Evolutionary conservation across 2,329 filamentous ascomycete genomes (phyloP), one percentile per base, ranked within the genome.

Genomic region (Teratosphaeria viscida): DNA sequence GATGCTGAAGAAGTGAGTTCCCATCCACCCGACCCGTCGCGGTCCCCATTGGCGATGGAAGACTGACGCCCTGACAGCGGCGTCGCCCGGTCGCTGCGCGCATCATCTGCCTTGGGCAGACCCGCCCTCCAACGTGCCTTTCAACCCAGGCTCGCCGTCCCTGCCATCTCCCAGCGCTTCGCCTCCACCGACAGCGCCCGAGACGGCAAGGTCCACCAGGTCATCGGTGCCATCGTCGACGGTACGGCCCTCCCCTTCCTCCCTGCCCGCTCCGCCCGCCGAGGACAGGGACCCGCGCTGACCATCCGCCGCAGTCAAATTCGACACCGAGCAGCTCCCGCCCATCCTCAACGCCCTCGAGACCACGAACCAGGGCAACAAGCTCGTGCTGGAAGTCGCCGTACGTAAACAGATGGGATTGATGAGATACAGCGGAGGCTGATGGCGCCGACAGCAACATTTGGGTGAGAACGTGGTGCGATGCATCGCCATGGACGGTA

Each of bases 401-500:
- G 92, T 96, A 96, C 75, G 85, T 73, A 63, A 66, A 29, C 53
- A 57, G 55, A 35, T 59, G 57, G 59, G 27, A 57, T 59, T 56
- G 58, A 59, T 58, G 59, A 65, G 59, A 57, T 54, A 61, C 49
- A 43, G 58, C 23, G 26, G 59, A 5, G 57, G 62, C 67, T 72
- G 66, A 72, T 63, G 62, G 57, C 60, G 59, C 56, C 59, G 60
- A 69, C 72, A 96, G 91, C 94, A 99, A 96, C 94, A 97, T 86
- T 82, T 99, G 79, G 94, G 94, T 82, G 90, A 99, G 84, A 96
- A 90, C 84, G 90, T 96, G 76, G 94, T 99, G 78, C 88, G 94
- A 80, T 95, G 90, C 80, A 99, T 99, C 95, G 94, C 94, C 81
- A 99, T 99, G 94, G 94, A 99, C 81, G 94, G 92, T 95, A 99